Percentiles rank a stretch among this genome's conserved stretches.
Evolutionary conservation across 805 yeast species (phyloP).

Genomic region (Ogataea saltuana): DNA sequence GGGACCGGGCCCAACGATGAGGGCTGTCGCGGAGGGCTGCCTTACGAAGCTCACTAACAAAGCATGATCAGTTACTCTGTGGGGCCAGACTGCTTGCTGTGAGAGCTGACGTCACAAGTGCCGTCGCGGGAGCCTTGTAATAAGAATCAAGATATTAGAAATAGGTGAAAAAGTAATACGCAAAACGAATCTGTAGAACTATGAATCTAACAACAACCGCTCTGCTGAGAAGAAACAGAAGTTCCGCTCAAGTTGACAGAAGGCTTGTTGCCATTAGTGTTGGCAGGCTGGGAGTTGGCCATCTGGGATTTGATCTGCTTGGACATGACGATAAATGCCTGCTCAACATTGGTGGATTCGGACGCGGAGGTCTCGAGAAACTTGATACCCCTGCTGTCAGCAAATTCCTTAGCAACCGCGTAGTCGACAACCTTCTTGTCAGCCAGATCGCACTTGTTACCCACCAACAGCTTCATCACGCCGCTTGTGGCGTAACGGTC

Average conservation of each 20-base stretch:
- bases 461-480: slow-evolving; percentile 92
- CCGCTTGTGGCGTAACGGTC: slow-evolving; percentile 98
- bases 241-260: slow-evolving; percentile 76
- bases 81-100: too few relatives aligned
- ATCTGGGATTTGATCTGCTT: slow-evolving; percentile 96
- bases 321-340: slow-evolving; percentile 98
- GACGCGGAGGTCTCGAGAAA: slow-evolving; percentile 96
- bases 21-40: too few relatives aligned
- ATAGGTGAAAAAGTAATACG: neutral
- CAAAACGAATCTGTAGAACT: neutral
- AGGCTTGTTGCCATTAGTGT: slow-evolving; percentile 47
- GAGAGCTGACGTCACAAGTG: too few relatives aligned
- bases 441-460: slow-evolving; percentile 92
- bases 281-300: slow-evolving; percentile 60
- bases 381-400: slow-evolving; percentile 91
- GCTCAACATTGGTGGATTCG: slow-evolving; percentile 94
- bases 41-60: too few relatives aligned
- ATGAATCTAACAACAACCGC: slow-evolving; percentile 47
- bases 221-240: slow-evolving; percentile 44
- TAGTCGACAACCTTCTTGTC: slow-evolving; percentile 95
- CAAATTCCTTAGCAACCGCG: slow-evolving; percentile 95
- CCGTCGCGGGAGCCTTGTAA: neutral
- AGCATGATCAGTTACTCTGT: too few relatives aligned
- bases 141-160: slow-evolving; percentile 1
- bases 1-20: too few relatives aligned